Base-by-base conservation (phyloP, 192 early-diverging fungal genomes). In the Coemansia interrupta region DNA sequence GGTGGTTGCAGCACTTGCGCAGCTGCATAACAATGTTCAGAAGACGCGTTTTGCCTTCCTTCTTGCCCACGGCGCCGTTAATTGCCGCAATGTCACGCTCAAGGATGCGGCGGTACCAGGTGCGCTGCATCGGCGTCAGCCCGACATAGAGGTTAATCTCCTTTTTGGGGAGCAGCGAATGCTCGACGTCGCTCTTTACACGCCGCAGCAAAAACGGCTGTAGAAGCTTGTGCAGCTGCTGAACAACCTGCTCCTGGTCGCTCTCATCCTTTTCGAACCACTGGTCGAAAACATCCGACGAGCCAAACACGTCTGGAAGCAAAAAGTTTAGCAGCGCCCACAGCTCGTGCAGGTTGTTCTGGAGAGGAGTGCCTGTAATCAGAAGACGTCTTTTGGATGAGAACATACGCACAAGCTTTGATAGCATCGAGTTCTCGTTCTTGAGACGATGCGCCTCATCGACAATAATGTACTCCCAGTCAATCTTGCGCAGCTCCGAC, bases 291-390 rank as follows among this genome's bases (percentile, higher is more conserved):
- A 92, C 93, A 22, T 93, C 92, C 0, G 92, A 84, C 2, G 90
- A 92, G 59, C 87, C 89, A 82, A 99, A 97, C 22, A 99, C 90
- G 66, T 99, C 96, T 4, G 96, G 96, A 24, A 99, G 74, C 68
- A 99, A 70, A 66, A 99, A 99, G 73, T 99, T 97, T 9, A 99
- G 83, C 56, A 99, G 76, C 14, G 95, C 93, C 96, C 96, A 99
- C n/a, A 99, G 82, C 74, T 99, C 96, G 64, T 96, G 93, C 11
- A 98, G 80, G 55, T 97, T 95, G 84, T 99, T 99, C 66, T 96
- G 94, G 26, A 98, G 84, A 15, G 95, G 95, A 0, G 95, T 98
- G 58, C 95, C 95, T 0, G 95, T 96, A 15, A 98, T 87, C 36
- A 98, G 72, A 46, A 99, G 82, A 28, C 96, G 85, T 58, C 93